phyloP scores from a whole-genome alignment of 108 stramenopile genomes.

The Poteriospumella lacustris region DNA sequence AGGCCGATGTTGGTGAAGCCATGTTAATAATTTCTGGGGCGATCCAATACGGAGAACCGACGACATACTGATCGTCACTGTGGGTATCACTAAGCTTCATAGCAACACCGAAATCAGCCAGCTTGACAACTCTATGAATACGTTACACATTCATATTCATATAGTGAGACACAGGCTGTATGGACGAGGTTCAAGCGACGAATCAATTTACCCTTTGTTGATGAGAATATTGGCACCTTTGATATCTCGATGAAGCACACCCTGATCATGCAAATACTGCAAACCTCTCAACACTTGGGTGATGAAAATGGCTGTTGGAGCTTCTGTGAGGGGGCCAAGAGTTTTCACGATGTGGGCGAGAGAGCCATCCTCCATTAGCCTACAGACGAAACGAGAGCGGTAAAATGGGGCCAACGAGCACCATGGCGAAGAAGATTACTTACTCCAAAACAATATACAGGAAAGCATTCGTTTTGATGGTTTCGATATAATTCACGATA shows the following conservation, averaged over 20 bases:
- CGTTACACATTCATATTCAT: no score
- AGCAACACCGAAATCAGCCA: slow-evolving; percentile 40
- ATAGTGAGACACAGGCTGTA: no score
- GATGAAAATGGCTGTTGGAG: no score
- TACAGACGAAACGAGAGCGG: no score
- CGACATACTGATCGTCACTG: slow-evolving; percentile 36
- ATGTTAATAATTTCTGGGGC: slow-evolving; percentile 60
- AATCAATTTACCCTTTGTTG: no score
- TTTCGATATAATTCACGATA: slow-evolving; percentile 60
- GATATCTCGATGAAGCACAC: slow-evolving; percentile 48
- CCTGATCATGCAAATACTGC: slow-evolving; percentile 46
- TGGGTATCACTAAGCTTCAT: slow-evolving; percentile 43
- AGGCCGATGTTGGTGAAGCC: slow-evolving; percentile 48
- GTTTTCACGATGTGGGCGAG: slow-evolving; percentile 28
- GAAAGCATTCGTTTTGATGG: slow-evolving; percentile 37
- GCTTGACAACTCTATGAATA: slow-evolving; percentile 43
- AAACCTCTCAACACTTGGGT: slow-evolving; percentile 44
- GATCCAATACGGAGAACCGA: slow-evolving; percentile 60
- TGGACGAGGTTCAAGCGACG: no score
- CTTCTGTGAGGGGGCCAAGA: no score
- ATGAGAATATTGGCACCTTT: slow-evolving; percentile 48
- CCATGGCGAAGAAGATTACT: no score
- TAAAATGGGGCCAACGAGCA: no score
- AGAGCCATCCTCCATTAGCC: slow-evolving; percentile 46
- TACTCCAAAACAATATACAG: slow-evolving; percentile 57